Conservation (phyloP, 2,329 filamentous ascomycete species). For the Blumeria hordei region DNA sequence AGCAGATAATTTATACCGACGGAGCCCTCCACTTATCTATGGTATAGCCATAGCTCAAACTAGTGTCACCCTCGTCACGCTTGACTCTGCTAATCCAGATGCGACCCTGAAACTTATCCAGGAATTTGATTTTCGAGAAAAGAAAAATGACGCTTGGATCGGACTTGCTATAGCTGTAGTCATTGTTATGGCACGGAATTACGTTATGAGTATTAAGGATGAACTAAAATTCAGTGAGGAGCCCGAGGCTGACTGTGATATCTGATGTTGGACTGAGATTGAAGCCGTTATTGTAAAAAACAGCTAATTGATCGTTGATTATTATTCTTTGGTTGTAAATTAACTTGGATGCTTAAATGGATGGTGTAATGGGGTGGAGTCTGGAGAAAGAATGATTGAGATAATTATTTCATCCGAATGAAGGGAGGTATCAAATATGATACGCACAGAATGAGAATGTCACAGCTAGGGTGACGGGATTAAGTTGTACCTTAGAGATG, state of each 20-base stretch:
- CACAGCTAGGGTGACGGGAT: no score
- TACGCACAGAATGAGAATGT: no score
- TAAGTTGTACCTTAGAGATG: no score
- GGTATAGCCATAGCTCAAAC: constrained; percentile 14
- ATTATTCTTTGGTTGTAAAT: no score
- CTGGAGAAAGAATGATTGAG: no score
- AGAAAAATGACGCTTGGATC: constrained; percentile 15
- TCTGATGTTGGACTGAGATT: neutral
- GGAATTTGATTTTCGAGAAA: constrained; percentile 12
- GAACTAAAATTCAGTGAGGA: constrained; percentile 10
- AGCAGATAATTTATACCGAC: constrained; percentile 8
- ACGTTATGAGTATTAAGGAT: constrained; percentile 13
- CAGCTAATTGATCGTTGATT: no score
- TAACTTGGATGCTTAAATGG: no score
- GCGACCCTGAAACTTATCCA: constrained; percentile 10
- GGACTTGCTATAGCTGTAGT: constrained; percentile 15
- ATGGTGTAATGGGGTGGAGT: no score
- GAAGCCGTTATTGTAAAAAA: no score
- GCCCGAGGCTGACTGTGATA: constrained; percentile 8
- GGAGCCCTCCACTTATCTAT: constrained; percentile 14
- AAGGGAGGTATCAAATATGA: no score
- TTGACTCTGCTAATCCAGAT: constrained; percentile 11
- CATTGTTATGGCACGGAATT: constrained; percentile 12
- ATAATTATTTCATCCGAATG: no score
- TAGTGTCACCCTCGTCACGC: constrained; percentile 12